These are phyloP conservation scores for Stagonosporopsis vannaccii DNA, from an alignment of 2,329 filamentous ascomycete genomes.

Conservation along the genomic window DNA sequence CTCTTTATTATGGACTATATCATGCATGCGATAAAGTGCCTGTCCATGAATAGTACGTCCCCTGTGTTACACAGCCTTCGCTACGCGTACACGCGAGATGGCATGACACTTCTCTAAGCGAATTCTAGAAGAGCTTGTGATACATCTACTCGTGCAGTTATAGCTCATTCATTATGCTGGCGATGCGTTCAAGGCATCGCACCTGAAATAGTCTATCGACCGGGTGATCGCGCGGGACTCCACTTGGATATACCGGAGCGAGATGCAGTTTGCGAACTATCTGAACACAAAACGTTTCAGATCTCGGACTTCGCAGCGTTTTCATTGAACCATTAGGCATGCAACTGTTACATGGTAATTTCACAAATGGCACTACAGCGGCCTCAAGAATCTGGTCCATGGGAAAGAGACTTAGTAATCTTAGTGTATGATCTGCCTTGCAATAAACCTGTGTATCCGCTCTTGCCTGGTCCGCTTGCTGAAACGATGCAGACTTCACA, in stretches of 20 bases:
- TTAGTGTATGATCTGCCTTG: background rate
- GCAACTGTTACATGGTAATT: background rate
- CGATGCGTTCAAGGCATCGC: background rate
- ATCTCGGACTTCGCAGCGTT: background rate
- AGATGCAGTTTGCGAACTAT: constrained; percentile 3
- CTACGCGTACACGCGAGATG: constrained; percentile 9
- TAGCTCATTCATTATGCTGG: constrained; percentile 2
- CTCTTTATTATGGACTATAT: background rate
- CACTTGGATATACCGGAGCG: background rate
- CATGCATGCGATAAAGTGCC: background rate
- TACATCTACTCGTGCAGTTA: constrained; percentile 1
- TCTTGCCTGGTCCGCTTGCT: background rate
- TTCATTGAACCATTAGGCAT: background rate
- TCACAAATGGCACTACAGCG: background rate
- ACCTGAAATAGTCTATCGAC: background rate
- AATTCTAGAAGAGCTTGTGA: constrained; percentile 1
- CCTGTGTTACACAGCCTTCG: background rate
- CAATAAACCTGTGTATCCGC: background rate
- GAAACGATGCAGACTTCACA: background rate
- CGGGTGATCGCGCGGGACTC: constrained; percentile 1
- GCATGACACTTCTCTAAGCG: constrained; percentile 1
- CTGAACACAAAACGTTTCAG: constrained; percentile 5
- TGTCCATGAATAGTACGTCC: background rate
- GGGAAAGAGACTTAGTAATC: background rate
- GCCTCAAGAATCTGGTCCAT: background rate